Percentiles rank a stretch among this genome's conserved stretches.
These are phyloP conservation scores for Schizophyllum amplum DNA, from an alignment of 1,284 basidiomycete genomes.

Conservation along the genomic window DNA sequence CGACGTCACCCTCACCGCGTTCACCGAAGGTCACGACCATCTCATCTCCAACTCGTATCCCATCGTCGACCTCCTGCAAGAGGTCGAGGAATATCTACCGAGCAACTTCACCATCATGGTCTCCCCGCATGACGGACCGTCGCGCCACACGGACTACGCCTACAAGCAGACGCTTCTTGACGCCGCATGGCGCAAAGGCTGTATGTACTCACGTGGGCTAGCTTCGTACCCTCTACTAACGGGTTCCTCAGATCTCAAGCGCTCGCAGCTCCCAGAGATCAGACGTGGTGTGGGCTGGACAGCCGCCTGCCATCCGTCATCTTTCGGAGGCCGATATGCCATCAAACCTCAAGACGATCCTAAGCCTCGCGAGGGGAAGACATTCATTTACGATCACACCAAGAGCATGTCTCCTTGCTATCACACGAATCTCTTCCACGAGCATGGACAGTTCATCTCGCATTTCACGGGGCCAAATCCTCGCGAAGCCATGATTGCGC, in stretches of 20 bases:
- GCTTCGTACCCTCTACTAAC: not conserved
- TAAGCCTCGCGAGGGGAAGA: conserved; percentile 21
- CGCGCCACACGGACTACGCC: conserved; percentile 31
- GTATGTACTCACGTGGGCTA: not conserved
- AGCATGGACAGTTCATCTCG: conserved; percentile 46
- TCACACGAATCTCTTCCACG: conserved; percentile 41
- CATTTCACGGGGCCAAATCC: conserved; percentile 34
- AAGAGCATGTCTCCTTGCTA: conserved; percentile 51
- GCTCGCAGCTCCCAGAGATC: conserved; percentile 24
- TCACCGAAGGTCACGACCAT: not conserved
- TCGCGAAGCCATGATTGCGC: conserved; percentile 34
- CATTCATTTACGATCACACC: conserved; percentile 41
- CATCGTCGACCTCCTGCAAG: not conserved
- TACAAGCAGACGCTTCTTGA: conserved; percentile 31
- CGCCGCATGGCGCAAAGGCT: conserved; percentile 22
- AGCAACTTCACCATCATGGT: conserved; percentile 19
- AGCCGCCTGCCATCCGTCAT: conserved; percentile 28
- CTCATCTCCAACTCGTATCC: not conserved
- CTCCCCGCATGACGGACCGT: conserved; percentile 36
- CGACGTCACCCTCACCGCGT: not conserved
- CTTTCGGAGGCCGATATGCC: conserved; percentile 28
- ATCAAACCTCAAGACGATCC: conserved; percentile 19
- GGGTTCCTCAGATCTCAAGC: conserved; percentile 26
- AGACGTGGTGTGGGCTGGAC: conserved; percentile 29
- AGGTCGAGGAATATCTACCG: conserved; percentile 28